A percentile compares a stretch with the other conserved stretches of the same genome.
Evolutionary conservation across 148 eudicot genomes (phyloP).

Genomic region (Arctostaphylos glauca): DNA sequence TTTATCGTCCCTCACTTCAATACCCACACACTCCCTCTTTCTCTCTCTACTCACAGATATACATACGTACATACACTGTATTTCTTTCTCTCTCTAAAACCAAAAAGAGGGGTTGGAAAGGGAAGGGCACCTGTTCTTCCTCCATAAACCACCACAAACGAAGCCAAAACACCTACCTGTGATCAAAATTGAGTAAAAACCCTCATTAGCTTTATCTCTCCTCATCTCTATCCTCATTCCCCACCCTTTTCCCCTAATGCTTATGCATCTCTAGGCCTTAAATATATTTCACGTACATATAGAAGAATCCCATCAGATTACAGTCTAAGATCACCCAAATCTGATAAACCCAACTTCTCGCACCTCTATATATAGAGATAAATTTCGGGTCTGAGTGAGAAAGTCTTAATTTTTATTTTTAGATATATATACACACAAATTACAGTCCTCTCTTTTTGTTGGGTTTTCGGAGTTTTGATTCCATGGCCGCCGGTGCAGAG

Average conservation of each 20-base stretch:
- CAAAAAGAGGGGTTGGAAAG: slow-evolving; percentile 3
- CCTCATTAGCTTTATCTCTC: slow-evolving; percentile 16
- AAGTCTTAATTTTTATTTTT: background rate
- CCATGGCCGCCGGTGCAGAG: slow-evolving; percentile 39
- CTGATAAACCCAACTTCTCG: slow-evolving; percentile 14
- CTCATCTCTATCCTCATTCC: slow-evolving; percentile 14
- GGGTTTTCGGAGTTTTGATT: slow-evolving; percentile 30
- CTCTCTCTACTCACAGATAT: background rate
- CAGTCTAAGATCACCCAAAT: slow-evolving; percentile 18
- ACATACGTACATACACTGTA: background rate
- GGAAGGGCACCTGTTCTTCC: slow-evolving; percentile 15
- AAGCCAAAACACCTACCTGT: slow-evolving; percentile 15
- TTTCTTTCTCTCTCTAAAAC: slow-evolving; percentile 8
- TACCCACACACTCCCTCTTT: background rate
- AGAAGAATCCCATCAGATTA: slow-evolving; percentile 8
- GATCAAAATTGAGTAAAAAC: slow-evolving; percentile 18
- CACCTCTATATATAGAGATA: slow-evolving; percentile 9
- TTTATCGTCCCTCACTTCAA: slow-evolving; percentile 21
- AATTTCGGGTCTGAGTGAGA: background rate
- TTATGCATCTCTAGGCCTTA: slow-evolving; percentile 22
- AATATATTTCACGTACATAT: background rate
- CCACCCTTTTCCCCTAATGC: slow-evolving; percentile 27
- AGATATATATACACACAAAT: background rate
- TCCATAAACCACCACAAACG: slow-evolving; percentile 25
- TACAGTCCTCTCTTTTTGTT: slow-evolving; percentile 10